Evolutionary conservation across 2,329 filamentous ascomycete species (phyloP), one percentile per base, ranked within the genome.

Genomic region (Nemania sp.): DNA sequence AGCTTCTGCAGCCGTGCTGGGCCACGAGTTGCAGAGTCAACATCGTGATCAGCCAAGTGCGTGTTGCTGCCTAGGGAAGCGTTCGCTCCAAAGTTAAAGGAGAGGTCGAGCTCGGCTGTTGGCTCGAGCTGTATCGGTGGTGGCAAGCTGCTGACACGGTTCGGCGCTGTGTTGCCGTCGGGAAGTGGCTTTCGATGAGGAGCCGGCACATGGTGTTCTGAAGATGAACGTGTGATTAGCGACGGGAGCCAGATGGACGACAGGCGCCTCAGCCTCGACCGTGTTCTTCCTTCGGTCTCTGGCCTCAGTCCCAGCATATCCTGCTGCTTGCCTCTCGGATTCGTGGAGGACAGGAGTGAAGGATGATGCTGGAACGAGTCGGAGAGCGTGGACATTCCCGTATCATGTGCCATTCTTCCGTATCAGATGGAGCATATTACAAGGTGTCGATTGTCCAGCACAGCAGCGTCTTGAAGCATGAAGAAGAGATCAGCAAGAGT

Each of bases 241-340:
- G 65, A 67, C 24, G 67, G 66, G 40, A 42, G 47, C 12, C 68
- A 66, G 62, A 70, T 66, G 26, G 64, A 62, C 20, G 67, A 70
- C 46, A 67, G 54, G 52, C 67, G 65, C 30, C 61, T 33, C 2
- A 68, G 58, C 55, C 52, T 65, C 39, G 67, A 66, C 56, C 52
- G 65, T 40, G 67, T n/a, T n/a, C n/a, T n/a, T n/a, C 65, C 42
- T 58, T 64, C 45, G 58, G 47, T 50, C 57, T 63, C 37, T 46
- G 4, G 9, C 28, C 28, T 31, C 31, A 48, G 26, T 41, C 55
- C 45, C 30, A 46, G 40, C n/a, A 40, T 39, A 14, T 46, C 36
- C 43, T 40, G 50, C 12, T 20, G 47, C 28, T 30, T 23, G 22
- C 44, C 54, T 46, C 22, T 36, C 17, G 36, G 40, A 36, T 50